Percentiles rank a stretch among this genome's conserved stretches.
These are phyloP conservation scores for Penicillium argentinense DNA, from an alignment of 495 filamentous ascomycete species.

Conservation along the genomic window DNA sequence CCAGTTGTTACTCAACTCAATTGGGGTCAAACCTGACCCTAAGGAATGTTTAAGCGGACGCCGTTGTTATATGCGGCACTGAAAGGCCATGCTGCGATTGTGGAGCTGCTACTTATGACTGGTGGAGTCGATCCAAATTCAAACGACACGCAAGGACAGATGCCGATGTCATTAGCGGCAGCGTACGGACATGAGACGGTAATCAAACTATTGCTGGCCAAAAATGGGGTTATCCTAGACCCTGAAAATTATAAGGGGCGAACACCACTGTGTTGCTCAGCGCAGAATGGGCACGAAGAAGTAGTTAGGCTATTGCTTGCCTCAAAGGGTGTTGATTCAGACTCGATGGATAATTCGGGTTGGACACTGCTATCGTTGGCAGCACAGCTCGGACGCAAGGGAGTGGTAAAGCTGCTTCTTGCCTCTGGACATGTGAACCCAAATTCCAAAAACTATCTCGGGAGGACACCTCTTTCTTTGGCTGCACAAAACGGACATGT, in stretches of 20 bases:
- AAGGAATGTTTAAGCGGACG: too few species aligned
- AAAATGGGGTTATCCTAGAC: too few species aligned
- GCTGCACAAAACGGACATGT: constrained; percentile 3
- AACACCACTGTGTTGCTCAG: neutral
- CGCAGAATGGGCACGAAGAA: neutral
- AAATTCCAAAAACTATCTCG: neutral
- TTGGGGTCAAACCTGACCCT: too few species aligned
- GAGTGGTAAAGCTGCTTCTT: constrained; percentile 1
- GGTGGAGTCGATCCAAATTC: neutral
- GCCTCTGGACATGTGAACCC: neutral
- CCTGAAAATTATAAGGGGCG: too few species aligned
- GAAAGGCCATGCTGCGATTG: too few species aligned
- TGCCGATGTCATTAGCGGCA: neutral
- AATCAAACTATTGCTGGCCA: too few species aligned
- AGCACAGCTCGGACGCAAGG: neutral
- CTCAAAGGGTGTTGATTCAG: constrained; percentile 1
- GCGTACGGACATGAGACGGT: neutral
- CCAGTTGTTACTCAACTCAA: too few species aligned
- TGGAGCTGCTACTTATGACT: too few species aligned
- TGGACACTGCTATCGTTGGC: neutral
- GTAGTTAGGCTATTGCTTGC: neutral
- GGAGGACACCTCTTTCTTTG: neutral
- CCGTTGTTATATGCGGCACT: too few species aligned
- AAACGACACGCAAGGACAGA: neutral
- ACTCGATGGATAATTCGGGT: neutral